Evolutionary conservation across 78 protist species (phyloP), one percentile per base, ranked within the genome.

Genomic region (Andalucia godoyi): DNA sequence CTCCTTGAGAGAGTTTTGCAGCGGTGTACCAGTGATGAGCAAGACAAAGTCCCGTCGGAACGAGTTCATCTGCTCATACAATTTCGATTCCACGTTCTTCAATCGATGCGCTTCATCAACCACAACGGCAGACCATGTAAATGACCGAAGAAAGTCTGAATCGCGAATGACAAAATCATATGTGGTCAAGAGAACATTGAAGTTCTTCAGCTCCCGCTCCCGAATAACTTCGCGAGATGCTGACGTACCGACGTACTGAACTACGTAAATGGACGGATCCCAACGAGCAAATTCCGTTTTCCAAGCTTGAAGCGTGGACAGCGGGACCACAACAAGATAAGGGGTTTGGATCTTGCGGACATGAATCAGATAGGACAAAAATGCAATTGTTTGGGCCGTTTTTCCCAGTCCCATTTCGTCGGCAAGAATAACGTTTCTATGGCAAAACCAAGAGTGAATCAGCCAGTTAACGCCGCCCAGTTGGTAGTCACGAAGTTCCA

Each of bases 1-100:
- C 69, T 92, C 97, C 27, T 36, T 68, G 0, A 80, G 63, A 54
- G 80, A 72, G 71, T 92, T 92, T 67, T 91, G 95, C 23, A 92
- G 32, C 21, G 97, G 97, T 9, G 97, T 92, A 50, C 86, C 85
- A 9, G 88, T 51, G 36, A 76, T 30, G 25, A 81, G 23, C 9
- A 60, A 30, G 49, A n/a, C n/a, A n/a, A n/a, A n/a, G n/a, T n/a
- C 50, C 21, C 37, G 21, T 21, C 37, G 50, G 21, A 46, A 46
- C 21, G 21, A 21, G 21, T 46, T 46, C 21, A 55, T 39, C 18
- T 39, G 58, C 41, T 72, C 25, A 21, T 55, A 55, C 18, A 55
- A 55, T 55, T 55, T 55, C 18, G 60, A 55, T 21, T 55, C 41
- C 9, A 50, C 38, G 4, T 69, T 67, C 62, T 62, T 72, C 4